Base-by-base conservation (phyloP, 257 asterid genomes). In the Scutellaria barbata region DNA sequence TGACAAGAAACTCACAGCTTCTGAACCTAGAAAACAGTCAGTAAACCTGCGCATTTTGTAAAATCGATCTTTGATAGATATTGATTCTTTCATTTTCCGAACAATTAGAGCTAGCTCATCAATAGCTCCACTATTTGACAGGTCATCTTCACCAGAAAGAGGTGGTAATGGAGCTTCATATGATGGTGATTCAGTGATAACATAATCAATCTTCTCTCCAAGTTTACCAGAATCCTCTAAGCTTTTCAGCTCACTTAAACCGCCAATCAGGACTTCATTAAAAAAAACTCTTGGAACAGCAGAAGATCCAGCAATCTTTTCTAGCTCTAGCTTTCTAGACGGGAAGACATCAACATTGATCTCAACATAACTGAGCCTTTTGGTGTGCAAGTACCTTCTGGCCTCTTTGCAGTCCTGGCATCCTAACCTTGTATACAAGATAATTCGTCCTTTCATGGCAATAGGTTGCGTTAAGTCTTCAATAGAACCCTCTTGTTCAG, bases 81-180 rank as follows among this genome's bases (percentile, higher is more conserved):
- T 39, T 12, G 77, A 63, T 30, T 79, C 89, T 77, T 85, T 88
- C 96, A 92, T 90, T 81, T 90, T 92, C 58, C 83, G 80, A 84
- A 81, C 95, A 13, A 92, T 81, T 79, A 90, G 85, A 52, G 98
- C 96, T 43, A 92, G 86, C 77, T 92, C 98, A 74, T 92, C 98
- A 7, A 88, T 71, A 77, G 88, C 77, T 77, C 95, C 98, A 63
- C 85, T 84, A 65, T 86, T 86, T 41, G 91, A 85, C 67, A 82
- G 47, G 74, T 90, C 98, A 86, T 92, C 98, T 82, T 92, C 98
- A 79, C 96, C 98, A 18, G 98, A 90, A 62, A 92, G 87, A 46
- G 98, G 98, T n/a, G 98, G 96, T 63, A 86, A 66, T 63, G 96
- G 96, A 71, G 96, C 95, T 81, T 90, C 91, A 79, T 74, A 81